Percentiles rank a stretch among this genome's conserved stretches.
Evolutionary conservation across 257 asterid species (phyloP).

Genomic region (Capsicum pubescens): DNA sequence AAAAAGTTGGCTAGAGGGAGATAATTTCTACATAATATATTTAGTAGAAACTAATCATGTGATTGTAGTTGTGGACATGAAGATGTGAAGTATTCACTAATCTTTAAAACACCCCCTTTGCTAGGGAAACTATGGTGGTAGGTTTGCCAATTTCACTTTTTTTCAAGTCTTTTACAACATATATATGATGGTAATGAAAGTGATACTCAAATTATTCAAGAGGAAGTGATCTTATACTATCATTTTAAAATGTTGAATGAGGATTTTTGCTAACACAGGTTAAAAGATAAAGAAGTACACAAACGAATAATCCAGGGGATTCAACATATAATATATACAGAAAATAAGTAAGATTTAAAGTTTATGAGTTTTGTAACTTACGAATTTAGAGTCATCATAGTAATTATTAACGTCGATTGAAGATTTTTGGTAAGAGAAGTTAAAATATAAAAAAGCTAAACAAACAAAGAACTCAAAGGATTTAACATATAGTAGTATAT

Average conservation of each 20-base stretch:
- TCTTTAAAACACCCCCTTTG: background rate
- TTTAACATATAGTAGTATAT: no score
- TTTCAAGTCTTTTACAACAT: background rate
- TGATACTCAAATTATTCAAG: background rate
- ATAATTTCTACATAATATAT: no score
- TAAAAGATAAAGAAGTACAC: background rate
- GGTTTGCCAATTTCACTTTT: slow-evolving; percentile 11
- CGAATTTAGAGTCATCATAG: no score
- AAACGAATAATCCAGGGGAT: background rate
- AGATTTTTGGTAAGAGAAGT: no score
- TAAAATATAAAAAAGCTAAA: no score
- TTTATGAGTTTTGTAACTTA: no score
- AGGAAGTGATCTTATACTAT: background rate
- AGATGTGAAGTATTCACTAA: background rate
- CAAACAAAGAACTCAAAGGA: no score
- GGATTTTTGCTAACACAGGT: background rate
- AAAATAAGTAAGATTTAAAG: no score
- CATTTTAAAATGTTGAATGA: background rate
- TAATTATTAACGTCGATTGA: no score
- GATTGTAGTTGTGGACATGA: background rate
- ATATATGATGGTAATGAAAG: background rate
- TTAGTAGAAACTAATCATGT: background rate
- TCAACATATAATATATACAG: no score
- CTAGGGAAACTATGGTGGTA: background rate
- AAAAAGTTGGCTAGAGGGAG: no score